These are phyloP conservation scores for Antrodiella citrinella DNA, from an alignment of 768 basidiomycete species.

Conservation along the genomic window DNA sequence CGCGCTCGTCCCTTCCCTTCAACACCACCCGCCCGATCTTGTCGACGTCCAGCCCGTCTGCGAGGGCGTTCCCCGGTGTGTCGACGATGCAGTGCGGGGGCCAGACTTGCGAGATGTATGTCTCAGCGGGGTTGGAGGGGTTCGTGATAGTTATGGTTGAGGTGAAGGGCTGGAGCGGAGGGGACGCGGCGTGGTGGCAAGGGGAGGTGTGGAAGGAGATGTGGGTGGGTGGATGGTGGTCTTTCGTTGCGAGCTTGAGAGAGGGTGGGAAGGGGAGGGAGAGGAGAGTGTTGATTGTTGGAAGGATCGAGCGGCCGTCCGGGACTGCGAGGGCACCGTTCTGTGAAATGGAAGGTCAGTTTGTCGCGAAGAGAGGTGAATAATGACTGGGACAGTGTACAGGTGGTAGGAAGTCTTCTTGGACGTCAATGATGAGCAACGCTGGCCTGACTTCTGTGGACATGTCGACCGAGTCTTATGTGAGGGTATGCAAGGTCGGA, in stretches of 20 bases:
- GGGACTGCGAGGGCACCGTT: constrained; percentile 65
- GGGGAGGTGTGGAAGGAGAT: constrained; percentile 57
- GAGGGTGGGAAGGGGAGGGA: constrained; percentile 37
- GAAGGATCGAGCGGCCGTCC: constrained; percentile 49
- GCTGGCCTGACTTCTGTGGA: constrained; percentile 45
- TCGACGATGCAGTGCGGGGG: constrained; percentile 71
- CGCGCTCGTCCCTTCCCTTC: constrained; percentile 47
- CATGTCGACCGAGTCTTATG: too few species aligned
- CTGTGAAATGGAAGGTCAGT: constrained; percentile 7
- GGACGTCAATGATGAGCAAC: constrained; percentile 70
- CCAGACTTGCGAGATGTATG: constrained; percentile 43
- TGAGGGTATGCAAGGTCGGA: too few species aligned
- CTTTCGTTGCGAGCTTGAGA: constrained; percentile 44
- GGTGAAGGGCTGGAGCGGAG: constrained; percentile 22
- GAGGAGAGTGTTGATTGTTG: constrained; percentile 49
- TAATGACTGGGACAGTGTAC: constrained; percentile 7
- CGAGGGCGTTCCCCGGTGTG: constrained; percentile 53
- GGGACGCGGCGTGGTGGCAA: constrained; percentile 29
- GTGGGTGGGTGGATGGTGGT: constrained; percentile 54
- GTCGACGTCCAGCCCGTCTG: constrained; percentile 38
- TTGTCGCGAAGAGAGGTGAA: background rate
- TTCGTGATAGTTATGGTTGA: constrained; percentile 32
- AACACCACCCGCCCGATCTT: constrained; percentile 35
- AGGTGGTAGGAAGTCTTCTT: constrained; percentile 68
- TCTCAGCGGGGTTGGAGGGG: constrained; percentile 24